phyloP scores from a whole-genome alignment of 2,329 filamentous ascomycete genomes.

The Zasmidium cellare region DNA sequence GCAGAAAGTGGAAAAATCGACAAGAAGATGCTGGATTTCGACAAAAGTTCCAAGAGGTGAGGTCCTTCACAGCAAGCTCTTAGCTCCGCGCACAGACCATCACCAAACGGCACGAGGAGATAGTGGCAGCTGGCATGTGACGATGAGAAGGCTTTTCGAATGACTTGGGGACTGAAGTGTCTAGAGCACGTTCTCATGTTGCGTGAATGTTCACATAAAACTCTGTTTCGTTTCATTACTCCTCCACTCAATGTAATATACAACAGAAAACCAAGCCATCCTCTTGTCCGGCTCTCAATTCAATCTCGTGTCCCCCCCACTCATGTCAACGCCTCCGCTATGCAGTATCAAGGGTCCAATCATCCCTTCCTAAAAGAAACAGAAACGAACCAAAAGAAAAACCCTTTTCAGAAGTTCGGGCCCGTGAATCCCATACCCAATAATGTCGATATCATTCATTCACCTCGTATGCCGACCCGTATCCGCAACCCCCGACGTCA shows the following conservation, averaged over 20 bases:
- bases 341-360: background rate
- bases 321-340: background rate
- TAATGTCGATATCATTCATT: background rate
- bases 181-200: too few relatives aligned
- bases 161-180: background rate
- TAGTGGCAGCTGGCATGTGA: too few relatives aligned
- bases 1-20: background rate
- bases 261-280: too few relatives aligned
- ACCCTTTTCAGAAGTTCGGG: too few relatives aligned
- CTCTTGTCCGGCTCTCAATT: too few relatives aligned
- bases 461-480: background rate
- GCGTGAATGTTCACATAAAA: too few relatives aligned
- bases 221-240: background rate
- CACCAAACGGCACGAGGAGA: too few relatives aligned
- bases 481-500: constrained; percentile 3
- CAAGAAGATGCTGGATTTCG: background rate
- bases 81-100: background rate
- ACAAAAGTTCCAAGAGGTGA: background rate
- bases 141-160: background rate
- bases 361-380: background rate
- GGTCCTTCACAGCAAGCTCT: background rate
- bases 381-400: too few relatives aligned
- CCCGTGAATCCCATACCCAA: background rate
- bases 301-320: background rate
- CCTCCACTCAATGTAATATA: background rate